phyloP scores from a whole-genome alignment of 2,329 filamentous ascomycete genomes.

The Fusarium sp. region DNA sequence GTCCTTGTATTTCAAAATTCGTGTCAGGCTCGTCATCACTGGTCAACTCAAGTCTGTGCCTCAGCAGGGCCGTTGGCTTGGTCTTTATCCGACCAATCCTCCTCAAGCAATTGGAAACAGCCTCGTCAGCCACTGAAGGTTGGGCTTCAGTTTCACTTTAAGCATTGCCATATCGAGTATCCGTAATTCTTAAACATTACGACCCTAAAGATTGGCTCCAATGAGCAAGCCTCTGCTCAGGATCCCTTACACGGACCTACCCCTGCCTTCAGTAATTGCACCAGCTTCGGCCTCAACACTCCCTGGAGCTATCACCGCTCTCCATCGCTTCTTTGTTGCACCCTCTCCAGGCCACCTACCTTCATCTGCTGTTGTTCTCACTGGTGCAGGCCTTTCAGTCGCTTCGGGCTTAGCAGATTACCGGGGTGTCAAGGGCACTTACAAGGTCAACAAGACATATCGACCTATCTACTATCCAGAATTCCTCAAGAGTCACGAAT shows the following conservation, averaged over 20 bases:
- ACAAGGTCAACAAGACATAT: slow-evolving; percentile 90
- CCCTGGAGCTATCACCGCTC: slow-evolving; percentile 79
- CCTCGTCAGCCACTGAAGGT: slow-evolving; percentile 8
- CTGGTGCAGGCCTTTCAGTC: slow-evolving; percentile 93
- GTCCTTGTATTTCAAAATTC: background rate
- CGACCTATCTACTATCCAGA: slow-evolving; percentile 94
- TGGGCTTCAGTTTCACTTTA: background rate
- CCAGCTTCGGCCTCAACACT: slow-evolving; percentile 78
- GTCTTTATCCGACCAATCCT: slow-evolving; percentile 27
- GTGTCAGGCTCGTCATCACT: slow-evolving; percentile 6
- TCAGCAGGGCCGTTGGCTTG: background rate
- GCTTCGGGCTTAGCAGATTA: slow-evolving; percentile 95
- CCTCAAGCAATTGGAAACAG: slow-evolving; percentile 36
- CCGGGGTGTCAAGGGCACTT: slow-evolving; percentile 88
- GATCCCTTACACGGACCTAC: slow-evolving; percentile 89
- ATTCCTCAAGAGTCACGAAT: slow-evolving; percentile 83
- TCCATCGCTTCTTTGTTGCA: slow-evolving; percentile 79
- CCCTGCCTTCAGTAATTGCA: slow-evolving; percentile 79
- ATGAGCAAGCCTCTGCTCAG: slow-evolving; percentile 82
- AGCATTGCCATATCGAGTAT: background rate
- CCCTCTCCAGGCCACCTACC: slow-evolving; percentile 63
- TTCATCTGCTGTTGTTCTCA: slow-evolving; percentile 63
- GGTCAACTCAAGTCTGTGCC: background rate
- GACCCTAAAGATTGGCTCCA: slow-evolving; percentile 17
- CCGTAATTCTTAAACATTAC: background rate